phyloP scores from a whole-genome alignment of 345 rosid species.

The Eucalyptus fibrosa region DNA sequence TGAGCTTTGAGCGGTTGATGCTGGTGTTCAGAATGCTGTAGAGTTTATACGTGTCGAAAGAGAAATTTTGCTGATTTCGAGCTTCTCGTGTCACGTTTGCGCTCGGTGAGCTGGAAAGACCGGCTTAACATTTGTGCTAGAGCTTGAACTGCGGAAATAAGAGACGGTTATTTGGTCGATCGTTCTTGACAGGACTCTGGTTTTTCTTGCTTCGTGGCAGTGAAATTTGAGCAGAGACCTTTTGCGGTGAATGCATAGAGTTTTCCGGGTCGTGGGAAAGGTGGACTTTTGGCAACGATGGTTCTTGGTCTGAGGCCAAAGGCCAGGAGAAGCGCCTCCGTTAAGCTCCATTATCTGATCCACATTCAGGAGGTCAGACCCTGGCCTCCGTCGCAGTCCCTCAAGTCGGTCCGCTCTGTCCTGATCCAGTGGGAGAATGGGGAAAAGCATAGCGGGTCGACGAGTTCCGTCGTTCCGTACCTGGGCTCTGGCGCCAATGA shows the following conservation, averaged over 20 bases:
- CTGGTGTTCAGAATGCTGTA: background rate
- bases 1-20: background rate
- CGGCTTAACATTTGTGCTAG: background rate
- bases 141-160: background rate
- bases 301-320: conserved; percentile 54
- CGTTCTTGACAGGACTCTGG: background rate
- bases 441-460: conserved; percentile 56
- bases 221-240: background rate
- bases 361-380: conserved; percentile 82
- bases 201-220: background rate
- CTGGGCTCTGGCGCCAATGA: conserved; percentile 64
- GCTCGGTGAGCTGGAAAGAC: background rate
- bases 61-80: background rate
- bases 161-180: background rate
- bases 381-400: conserved; percentile 97
- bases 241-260: background rate
- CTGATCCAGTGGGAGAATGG: conserved; percentile 89
- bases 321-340: conserved; percentile 34
- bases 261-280: background rate
- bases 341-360: conserved; percentile 49
- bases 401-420: conserved; percentile 73
- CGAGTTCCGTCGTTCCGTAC: conserved; percentile 51
- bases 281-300: conserved; percentile 20
- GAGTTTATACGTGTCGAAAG: background rate
- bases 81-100: background rate